Base-by-base conservation (phyloP, 768 basidiomycete genomes). In the Trametopsis cervina region DNA sequence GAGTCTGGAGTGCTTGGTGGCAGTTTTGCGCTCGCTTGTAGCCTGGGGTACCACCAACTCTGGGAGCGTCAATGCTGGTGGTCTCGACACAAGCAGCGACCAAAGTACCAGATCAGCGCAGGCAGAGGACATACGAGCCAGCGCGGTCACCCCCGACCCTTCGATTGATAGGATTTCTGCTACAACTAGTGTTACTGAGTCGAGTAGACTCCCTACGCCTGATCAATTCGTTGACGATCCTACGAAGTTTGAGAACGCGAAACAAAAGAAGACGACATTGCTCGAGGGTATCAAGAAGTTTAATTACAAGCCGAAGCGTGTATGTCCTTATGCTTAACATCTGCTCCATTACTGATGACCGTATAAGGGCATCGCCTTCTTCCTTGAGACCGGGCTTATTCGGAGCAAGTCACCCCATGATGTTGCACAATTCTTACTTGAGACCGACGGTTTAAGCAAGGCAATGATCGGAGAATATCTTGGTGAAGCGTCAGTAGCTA, bases 221-320 rank as follows among this genome's bases (percentile, higher is more conserved):
- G 90, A 92, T 49, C 49, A 42, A 20, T 60, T 83, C 33, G 66
- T 69, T n/a, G 96, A 98, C 59, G 95, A 98, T 63, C 95, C 95
- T 1, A 83, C 75, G 17, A 78, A 78, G 59, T 97, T 99, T 54
- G 95, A 97, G 70, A 93, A 78, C 51, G 96, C 93, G 10, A 97
- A 96, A 64, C 89, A 92, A 68, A 86, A 89, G 68, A 99, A 99
- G 69, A 97, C 90, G 26, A 94, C 87, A 0, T 65, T 98, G 23
- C 68, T 93, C 33, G 95, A 98, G 62, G 96, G 96, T 22, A 88
- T 98, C 66, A 93, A 87, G 66, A 92, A 91, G 66, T 99, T 99
- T 68, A 97, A 98, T 63, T 92, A 85, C 73, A 98, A 96, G 68
- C 94, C 95, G n/a, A 98, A 97, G 68, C 79, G 83, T 56, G 93